Percentiles rank a stretch among this genome's conserved stretches.
phyloP scores from a whole-genome alignment of 768 basidiomycete species.

The Lyophyllum decastes region DNA sequence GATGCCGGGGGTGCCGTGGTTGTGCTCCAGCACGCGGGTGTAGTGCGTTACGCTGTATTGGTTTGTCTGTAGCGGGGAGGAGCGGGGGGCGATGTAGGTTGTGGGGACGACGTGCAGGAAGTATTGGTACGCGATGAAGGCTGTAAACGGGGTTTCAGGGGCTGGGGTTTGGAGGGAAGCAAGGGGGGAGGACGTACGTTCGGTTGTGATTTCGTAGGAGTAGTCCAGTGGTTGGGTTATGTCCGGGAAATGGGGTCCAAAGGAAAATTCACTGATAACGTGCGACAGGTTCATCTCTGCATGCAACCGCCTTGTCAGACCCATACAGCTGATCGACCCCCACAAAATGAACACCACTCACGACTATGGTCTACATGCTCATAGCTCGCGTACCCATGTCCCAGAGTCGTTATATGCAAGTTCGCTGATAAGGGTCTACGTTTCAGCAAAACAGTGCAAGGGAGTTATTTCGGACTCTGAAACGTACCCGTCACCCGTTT shows the following conservation, averaged over 20 bases:
- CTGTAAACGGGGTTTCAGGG: slow-evolving; percentile 36
- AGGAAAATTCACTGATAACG: slow-evolving; percentile 95
- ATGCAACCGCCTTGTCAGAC: background rate
- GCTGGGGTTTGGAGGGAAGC: background rate
- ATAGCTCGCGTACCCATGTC: slow-evolving; percentile 89
- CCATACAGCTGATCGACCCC: background rate
- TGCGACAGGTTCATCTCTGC: slow-evolving; percentile 96
- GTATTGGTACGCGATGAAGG: slow-evolving; percentile 91
- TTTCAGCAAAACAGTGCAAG: no score
- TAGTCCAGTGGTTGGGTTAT: slow-evolving; percentile 94
- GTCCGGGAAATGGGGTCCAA: slow-evolving; percentile 94
- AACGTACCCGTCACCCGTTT: slow-evolving; percentile 91
- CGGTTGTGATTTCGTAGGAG: slow-evolving; percentile 72
- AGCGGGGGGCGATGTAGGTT: slow-evolving; percentile 80
- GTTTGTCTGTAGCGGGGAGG: slow-evolving; percentile 64
- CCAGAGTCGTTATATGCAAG: slow-evolving; percentile 90
- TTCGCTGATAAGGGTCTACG: slow-evolving; percentile 71
- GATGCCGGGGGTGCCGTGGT: slow-evolving; percentile 85
- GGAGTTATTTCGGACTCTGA: no score
- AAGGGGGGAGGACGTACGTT: slow-evolving; percentile 50
- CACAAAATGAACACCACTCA: slow-evolving; percentile 41
- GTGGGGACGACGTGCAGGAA: slow-evolving; percentile 96
- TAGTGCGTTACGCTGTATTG: slow-evolving; percentile 98
- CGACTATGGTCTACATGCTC: slow-evolving; percentile 87
- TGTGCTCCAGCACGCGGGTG: slow-evolving; percentile 70